Conservation (phyloP, 2,329 filamentous ascomycete genomes). For the Venturia nashicola region DNA sequence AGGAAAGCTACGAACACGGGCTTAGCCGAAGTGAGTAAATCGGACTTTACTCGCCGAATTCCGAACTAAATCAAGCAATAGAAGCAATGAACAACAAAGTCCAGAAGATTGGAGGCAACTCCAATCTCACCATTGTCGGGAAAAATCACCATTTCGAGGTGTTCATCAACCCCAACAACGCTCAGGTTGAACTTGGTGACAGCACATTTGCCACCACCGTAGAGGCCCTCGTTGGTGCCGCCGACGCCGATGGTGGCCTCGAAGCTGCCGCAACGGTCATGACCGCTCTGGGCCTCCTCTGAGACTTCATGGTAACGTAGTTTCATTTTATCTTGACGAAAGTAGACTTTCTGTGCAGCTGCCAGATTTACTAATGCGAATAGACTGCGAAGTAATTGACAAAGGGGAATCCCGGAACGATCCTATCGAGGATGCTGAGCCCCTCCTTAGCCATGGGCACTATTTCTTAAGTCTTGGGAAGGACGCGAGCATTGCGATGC, state of each 20-base stretch:
- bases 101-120: neutral
- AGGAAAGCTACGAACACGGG: neutral
- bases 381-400: too few relatives aligned
- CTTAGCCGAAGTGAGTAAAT: neutral
- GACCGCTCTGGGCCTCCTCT: constrained; percentile 10
- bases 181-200: neutral
- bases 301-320: constrained; percentile 9
- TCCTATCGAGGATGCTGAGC: too few relatives aligned
- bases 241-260: constrained; percentile 18
- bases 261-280: constrained; percentile 11
- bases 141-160: neutral
- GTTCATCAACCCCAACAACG: neutral
- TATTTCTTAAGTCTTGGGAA: too few relatives aligned
- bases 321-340: neutral
- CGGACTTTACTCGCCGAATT: too few relatives aligned
- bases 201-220: constrained; percentile 12
- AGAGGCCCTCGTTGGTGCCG: constrained; percentile 24
- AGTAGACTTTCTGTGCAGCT: neutral
- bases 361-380: too few relatives aligned
- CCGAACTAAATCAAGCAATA: neutral
- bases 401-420: too few relatives aligned
- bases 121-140: neutral
- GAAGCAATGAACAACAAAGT: neutral
- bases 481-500: too few relatives aligned
- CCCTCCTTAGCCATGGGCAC: too few relatives aligned